Percentiles rank a stretch among this genome's conserved stretches.
Evolutionary conservation across 208 protist genomes (phyloP).

Genomic region (Leishmania martiniquensis): DNA sequence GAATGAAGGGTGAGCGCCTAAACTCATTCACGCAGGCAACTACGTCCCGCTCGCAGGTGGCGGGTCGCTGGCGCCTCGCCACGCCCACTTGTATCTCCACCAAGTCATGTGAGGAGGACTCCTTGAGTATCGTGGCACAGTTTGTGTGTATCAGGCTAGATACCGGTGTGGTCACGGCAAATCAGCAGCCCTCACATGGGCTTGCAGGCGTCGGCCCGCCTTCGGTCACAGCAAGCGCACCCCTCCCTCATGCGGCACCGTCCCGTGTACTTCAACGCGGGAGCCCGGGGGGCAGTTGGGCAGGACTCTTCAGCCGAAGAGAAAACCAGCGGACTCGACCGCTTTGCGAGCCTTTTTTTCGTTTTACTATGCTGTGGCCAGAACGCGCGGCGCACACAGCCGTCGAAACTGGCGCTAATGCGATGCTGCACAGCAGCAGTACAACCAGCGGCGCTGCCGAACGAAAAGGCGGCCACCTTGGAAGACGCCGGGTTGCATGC

Average conservation of each 20-base stretch:
- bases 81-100: background rate
- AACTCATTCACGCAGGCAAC: background rate
- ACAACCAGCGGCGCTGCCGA: background rate
- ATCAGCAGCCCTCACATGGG: background rate
- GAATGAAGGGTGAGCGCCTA: background rate
- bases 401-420: background rate
- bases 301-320: no score
- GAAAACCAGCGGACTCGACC: no score
- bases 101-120: background rate
- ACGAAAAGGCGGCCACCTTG: background rate
- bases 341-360: no score
- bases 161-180: background rate
- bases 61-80: background rate
- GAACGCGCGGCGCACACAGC: background rate
- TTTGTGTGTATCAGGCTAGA: background rate
- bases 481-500: background rate
- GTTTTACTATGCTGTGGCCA: background rate
- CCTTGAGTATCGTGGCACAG: background rate
- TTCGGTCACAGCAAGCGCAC: background rate
- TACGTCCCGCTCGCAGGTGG: background rate
- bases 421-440: background rate
- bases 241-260: no score
- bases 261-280: no score
- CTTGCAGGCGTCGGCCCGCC: background rate
- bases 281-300: no score